phyloP scores from a whole-genome alignment of 2,329 filamentous ascomycete genomes.

The Periconia sp. region DNA sequence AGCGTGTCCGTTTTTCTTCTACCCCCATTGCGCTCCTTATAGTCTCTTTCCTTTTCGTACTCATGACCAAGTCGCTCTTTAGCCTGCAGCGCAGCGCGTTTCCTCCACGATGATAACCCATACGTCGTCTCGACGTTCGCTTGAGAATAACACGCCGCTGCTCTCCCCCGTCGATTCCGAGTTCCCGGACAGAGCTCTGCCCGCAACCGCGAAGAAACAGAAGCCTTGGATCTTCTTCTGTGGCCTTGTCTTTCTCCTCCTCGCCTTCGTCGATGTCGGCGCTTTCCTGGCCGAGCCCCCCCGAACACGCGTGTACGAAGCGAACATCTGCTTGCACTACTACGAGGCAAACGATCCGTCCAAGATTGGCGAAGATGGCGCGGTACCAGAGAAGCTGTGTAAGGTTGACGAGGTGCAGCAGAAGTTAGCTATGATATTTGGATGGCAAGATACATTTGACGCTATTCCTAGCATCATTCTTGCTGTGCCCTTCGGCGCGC shows the following conservation, averaged over 20 bases:
- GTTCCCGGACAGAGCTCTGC: not conserved
- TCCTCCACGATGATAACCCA: too few species aligned
- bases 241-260: conserved; percentile 47
- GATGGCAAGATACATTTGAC: conserved; percentile 56
- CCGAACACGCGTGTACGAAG: conserved; percentile 56
- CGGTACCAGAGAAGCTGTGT: conserved; percentile 56
- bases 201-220: conserved; percentile 14
- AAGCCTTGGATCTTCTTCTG: conserved; percentile 41
- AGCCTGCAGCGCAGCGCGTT: too few species aligned
- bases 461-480: conserved; percentile 51
- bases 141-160: conserved; percentile 12
- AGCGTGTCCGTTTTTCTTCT: too few species aligned
- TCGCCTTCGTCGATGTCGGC: conserved; percentile 55
- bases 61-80: too few species aligned
- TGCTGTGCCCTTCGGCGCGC: conserved; percentile 56
- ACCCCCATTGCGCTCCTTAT: too few species aligned
- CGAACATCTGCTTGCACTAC: conserved; percentile 55
- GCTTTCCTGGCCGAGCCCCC: conserved; percentile 53
- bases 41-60: too few species aligned
- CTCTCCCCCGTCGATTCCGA: conserved; percentile 19
- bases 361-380: conserved; percentile 50
- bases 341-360: conserved; percentile 50
- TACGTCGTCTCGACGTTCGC: too few species aligned
- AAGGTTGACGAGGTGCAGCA: conserved; percentile 57
- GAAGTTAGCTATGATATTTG: conserved; percentile 57